Evolutionary conservation across 2,329 filamentous ascomycete genomes (phyloP).

Genomic region (Cladosporium colombiae): DNA sequence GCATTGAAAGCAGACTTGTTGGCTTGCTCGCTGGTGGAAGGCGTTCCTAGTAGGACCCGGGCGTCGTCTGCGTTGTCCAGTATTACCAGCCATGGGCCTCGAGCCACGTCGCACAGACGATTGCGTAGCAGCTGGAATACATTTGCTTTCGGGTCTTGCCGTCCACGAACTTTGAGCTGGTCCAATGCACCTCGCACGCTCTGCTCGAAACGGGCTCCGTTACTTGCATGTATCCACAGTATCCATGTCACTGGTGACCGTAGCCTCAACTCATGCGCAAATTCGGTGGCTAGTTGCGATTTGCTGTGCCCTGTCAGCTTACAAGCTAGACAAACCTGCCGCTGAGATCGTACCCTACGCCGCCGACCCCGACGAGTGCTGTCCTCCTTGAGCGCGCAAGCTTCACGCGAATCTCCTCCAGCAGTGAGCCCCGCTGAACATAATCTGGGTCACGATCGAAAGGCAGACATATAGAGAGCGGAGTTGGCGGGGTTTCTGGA

Average conservation of each 20-base stretch:
- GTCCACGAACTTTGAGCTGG: constrained; percentile 22
- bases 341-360: constrained; percentile 26
- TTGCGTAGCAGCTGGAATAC: constrained; percentile 24
- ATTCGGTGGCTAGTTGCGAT: constrained; percentile 32
- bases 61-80: constrained; percentile 12
- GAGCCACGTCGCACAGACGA: constrained; percentile 25
- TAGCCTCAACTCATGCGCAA: constrained; percentile 19
- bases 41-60: not conserved
- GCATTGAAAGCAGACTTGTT: not conserved
- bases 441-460: constrained; percentile 27
- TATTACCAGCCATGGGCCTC: constrained; percentile 14
- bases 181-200: constrained; percentile 24
- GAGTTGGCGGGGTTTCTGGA: constrained; percentile 9
- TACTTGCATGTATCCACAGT: constrained; percentile 32
- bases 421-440: constrained; percentile 24
- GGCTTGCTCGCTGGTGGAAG: not conserved
- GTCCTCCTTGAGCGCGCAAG: constrained; percentile 20
- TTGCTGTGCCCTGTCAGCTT: constrained; percentile 24
- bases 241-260: constrained; percentile 26
- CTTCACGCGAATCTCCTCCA: constrained; percentile 20
- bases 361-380: constrained; percentile 29
- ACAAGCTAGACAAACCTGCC: not conserved
- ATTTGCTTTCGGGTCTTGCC: constrained; percentile 24
- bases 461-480: constrained; percentile 24
- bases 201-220: constrained; percentile 27